These are phyloP conservation scores for Cercis canadensis DNA, from an alignment of 306 rosid genomes.

Conservation along the genomic window DNA sequence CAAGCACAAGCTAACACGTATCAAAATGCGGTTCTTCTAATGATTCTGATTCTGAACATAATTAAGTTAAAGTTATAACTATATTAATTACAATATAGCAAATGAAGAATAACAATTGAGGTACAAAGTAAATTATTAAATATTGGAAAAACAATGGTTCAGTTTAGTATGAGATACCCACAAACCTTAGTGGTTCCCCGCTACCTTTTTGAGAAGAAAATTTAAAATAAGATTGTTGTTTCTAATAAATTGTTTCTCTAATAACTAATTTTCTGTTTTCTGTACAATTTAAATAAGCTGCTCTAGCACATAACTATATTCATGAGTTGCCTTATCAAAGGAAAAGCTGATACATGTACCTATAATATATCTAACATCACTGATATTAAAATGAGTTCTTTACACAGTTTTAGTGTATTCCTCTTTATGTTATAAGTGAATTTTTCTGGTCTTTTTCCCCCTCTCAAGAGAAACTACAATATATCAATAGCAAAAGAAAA, in stretches of 20 bases:
- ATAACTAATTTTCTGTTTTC: neutral
- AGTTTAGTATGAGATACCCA: slow-evolving; percentile 5
- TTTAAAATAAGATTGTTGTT: too few species aligned
- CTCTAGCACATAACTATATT: neutral
- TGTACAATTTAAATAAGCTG: neutral
- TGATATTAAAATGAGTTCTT: too few species aligned
- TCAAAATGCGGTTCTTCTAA: slow-evolving; percentile 20
- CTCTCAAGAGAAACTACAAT: neutral
- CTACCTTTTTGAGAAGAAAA: too few species aligned
- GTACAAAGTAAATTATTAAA: slow-evolving; percentile 15
- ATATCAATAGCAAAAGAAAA: slow-evolving; percentile 3
- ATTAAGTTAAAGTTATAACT: neutral
- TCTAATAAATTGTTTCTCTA: neutral
- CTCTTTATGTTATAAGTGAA: slow-evolving; percentile 1
- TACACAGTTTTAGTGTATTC: neutral
- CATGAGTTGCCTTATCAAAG: neutral
- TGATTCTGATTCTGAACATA: slow-evolving; percentile 19
- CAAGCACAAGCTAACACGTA: slow-evolving; percentile 24
- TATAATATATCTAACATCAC: too few species aligned
- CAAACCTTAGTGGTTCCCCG: too few species aligned
- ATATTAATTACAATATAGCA: neutral
- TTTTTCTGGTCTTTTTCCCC: slow-evolving; percentile 14
- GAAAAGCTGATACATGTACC: too few species aligned
- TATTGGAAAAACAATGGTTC: neutral
- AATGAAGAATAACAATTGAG: slow-evolving; percentile 5